Base-by-base conservation (phyloP, 1,139 yeast species). In the Pichia inconspicua region DNA sequence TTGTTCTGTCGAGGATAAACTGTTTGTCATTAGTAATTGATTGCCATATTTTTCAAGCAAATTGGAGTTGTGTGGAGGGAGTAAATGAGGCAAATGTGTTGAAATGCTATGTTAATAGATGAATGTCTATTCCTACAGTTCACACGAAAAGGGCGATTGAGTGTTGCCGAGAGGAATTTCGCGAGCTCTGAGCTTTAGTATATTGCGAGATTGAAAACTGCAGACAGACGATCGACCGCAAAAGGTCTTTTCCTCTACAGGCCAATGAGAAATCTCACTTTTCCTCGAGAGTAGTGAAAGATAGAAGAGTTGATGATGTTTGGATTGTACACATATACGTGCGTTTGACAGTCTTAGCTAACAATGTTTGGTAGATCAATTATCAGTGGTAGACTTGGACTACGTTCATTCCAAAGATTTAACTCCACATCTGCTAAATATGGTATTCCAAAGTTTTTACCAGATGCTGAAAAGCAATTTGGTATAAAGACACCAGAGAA, bases 401-500 rank as follows among this genome's bases (percentile, higher is more conserved):
- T 37, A 19, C 48, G 43, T 31, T 31, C 51, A 6, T 48, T 48
- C 19, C 40, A 40, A 12, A 53, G 56, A 45, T 42, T 47, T 12
- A 53, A 53, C 38, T 47, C 56, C 9, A 49, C 55, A 1, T 50
- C 55, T 8, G 53, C 54, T 25, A 53, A 55, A 30, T 54, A 53
- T 30, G 56, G 54, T 8, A 28, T 62, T 28, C 66, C 67, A 27
- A 54, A 54, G n/a, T 63, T 54, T 36, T 46, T 63, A 28, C 67
- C 67, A 34, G 59, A 58, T 37, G 51, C 57, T 15, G 53, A 54
- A 27, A 53, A 53, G 25, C 61, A 62, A 25, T 64, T 54, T 48
- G 77, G 75, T 50, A 75, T 78, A 51, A 50, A 54, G 17, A 50
- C 58, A 4, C 82, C 83, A 42, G 68, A 71, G 45, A 73, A 72